Evolutionary conservation across 2,329 filamentous ascomycete species (phyloP).

Genomic region (Capronia coronata): DNA sequence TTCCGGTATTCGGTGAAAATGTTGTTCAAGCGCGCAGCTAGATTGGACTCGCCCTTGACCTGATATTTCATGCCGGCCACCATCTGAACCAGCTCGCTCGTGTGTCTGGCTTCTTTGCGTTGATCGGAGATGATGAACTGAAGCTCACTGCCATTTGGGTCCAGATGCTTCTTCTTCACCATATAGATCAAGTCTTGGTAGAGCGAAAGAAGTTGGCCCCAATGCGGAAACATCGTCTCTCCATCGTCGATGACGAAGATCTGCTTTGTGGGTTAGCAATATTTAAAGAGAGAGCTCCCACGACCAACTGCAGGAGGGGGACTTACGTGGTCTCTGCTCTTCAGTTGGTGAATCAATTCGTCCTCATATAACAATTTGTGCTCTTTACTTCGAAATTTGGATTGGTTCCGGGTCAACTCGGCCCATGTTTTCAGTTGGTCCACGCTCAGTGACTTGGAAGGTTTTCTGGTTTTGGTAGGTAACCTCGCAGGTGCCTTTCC

Average conservation of each 20-base stretch:
- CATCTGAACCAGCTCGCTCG: constrained; percentile 1
- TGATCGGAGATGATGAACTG: constrained; percentile 25
- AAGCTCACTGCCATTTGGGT: constrained; percentile 15
- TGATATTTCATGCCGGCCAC: constrained; percentile 3
- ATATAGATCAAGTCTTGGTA: constrained; percentile 3
- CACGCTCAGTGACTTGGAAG: background rate
- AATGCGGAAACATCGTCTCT: constrained; percentile 25
- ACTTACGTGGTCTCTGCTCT: constrained; percentile 30
- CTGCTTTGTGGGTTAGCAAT: constrained; percentile 10
- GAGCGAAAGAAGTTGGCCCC: background rate
- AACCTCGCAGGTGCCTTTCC: background rate
- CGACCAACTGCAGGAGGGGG: too few relatives aligned
- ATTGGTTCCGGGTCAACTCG: background rate
- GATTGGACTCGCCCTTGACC: constrained; percentile 6
- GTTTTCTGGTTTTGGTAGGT: background rate
- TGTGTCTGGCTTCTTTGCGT: constrained; percentile 13
- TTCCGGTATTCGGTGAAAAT: constrained; percentile 13
- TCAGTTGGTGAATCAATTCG: constrained; percentile 22
- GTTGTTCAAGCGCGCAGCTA: constrained; percentile 8
- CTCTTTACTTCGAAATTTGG: background rate
- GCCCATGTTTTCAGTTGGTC: constrained; percentile 1
- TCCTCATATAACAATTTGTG: background rate
- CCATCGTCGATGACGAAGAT: constrained; percentile 33
- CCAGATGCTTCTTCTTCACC: constrained; percentile 13
- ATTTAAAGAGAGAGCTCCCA: constrained; percentile 1